Evolutionary conservation across 2,329 filamentous ascomycete genomes (phyloP), one percentile per base, ranked within the genome.

Genomic region (Colletotrichum sp.): DNA sequence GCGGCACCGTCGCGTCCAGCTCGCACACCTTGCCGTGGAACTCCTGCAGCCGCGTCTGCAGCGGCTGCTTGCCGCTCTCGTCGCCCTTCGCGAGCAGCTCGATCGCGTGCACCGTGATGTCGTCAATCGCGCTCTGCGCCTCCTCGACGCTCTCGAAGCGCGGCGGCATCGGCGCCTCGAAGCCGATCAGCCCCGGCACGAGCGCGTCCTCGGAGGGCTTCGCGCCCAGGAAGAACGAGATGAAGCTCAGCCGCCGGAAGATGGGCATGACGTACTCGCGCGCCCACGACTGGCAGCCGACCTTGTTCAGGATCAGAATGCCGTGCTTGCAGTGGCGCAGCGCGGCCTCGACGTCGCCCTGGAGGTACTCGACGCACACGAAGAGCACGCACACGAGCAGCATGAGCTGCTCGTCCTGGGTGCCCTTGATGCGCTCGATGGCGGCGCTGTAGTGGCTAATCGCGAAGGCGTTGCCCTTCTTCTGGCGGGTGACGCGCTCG

Each of bases 331-430:
- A 72, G 43, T 75, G 72, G 28, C 67, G 34, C 28, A 75, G 21
- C 6, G 85, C 85, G 9, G 81, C 80, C 60, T 87, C 86, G 21
- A 77, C 55, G 74, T 90, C 87, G 48, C 88, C 87, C 55, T 88
- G 88, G 67, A 91, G 83, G 77, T 89, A 89, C 79, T 91, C 90
- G 66, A 91, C 86, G 77, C 88, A 89, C 24, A 89, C 87, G 74
- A 90, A 90, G 24, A 91, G 81, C 0, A 90, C 80, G 76, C 88
- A 90, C 12, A 86, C 86, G 6, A 89, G 81, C 21, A 90, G 79
- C 1, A 83, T 82, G 1, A 85, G 4, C 79, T 79, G 43, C 77
- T 77, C 65, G 63, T 73, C 73, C 24, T 61, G 36, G 16, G 85
- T 82, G 5, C 82, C 80, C 55, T 82, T 81, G 18, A 76, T 68